Conservation (phyloP, 2,329 filamentous ascomycete genomes). For the Pezicula neosporulosa region DNA sequence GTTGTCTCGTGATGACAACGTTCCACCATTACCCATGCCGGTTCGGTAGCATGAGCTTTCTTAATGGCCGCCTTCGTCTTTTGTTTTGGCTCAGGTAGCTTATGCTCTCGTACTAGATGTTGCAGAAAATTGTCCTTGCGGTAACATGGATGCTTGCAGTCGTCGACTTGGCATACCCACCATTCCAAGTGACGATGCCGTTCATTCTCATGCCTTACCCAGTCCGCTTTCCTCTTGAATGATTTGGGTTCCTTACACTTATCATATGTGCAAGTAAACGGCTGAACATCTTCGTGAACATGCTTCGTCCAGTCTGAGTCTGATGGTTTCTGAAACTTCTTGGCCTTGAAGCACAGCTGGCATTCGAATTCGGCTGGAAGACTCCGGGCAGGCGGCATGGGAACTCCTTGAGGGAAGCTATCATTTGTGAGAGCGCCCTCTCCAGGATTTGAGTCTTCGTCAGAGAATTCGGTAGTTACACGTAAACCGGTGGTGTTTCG, state of each 20-base stretch:
- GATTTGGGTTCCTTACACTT: constrained; percentile 81
- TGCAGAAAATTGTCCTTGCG: constrained; percentile 91
- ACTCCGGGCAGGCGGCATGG: constrained; percentile 71
- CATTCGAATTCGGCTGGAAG: constrained; percentile 90
- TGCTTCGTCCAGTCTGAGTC: constrained; percentile 98
- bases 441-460: constrained; percentile 63
- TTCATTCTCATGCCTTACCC: constrained; percentile 93
- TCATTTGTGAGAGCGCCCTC: constrained; percentile 70
- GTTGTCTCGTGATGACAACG: constrained; percentile 69
- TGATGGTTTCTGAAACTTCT: constrained; percentile 85
- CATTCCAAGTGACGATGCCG: constrained; percentile 85
- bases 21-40: constrained; percentile 75
- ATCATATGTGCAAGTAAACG: constrained; percentile 89
- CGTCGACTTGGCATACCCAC: constrained; percentile 81
- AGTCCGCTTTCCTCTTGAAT: constrained; percentile 94
- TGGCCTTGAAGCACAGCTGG: constrained; percentile 78
- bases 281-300: constrained; percentile 88
- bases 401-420: constrained; percentile 77
- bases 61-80: constrained; percentile 70
- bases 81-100: constrained; percentile 75
- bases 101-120: constrained; percentile 89
- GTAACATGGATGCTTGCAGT: constrained; percentile 80
- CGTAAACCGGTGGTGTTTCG: constrained; percentile 50
- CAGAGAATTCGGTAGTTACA: constrained; percentile 52
- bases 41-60: constrained; percentile 52